Evolutionary conservation across 352 stramenopile genomes (phyloP), one percentile per base, ranked within the genome.

Genomic region (Phytophthora pisi): DNA sequence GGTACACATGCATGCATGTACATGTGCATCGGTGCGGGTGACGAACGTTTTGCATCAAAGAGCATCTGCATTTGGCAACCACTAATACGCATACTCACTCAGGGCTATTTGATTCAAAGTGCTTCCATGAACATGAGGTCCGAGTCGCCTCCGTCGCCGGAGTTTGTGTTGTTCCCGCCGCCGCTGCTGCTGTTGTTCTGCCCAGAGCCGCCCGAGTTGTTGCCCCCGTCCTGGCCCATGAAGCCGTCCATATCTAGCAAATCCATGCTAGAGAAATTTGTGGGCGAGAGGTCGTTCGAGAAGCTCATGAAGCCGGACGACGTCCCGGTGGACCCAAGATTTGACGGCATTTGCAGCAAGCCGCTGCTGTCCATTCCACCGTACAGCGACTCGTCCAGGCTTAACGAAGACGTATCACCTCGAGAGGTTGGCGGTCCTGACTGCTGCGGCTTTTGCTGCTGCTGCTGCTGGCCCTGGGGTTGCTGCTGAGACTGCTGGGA

Each of bases 101-200:
- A 61, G 5, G 26, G 16, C 54, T 50, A 53, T 50, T 66, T 55
- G 20, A 73, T 54, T 76, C 53, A 76, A 65, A 92, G 75, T 60
- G 81, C 75, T 72, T 92, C 82, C 53, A 91, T 85, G 62, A 92
- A 90, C 79, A 92, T 90, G 46, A 93, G 69, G 63, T 93, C 83
- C 38, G 77, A 78, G 58, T 76, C 68, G 16, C 57, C 64, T 61
- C 71, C 77, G 57, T 89, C 82, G 49, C 80, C 78, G 40, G 61
- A 54, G 47, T 67, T 57, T 68, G 70, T 66, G 61, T 70, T 79
- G 70, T 72, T 69, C 46, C 57, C 66, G 18, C 51, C 70, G 60
- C 57, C 55, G 51, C 62, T 70, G 68, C 62, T 70, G 54, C 34
- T 66, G 30, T 61, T 82, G 45, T 61, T 73, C 15, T 70, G 59